Base-by-base conservation (phyloP, 148 eudicot species). In the Spergularia marina region DNA sequence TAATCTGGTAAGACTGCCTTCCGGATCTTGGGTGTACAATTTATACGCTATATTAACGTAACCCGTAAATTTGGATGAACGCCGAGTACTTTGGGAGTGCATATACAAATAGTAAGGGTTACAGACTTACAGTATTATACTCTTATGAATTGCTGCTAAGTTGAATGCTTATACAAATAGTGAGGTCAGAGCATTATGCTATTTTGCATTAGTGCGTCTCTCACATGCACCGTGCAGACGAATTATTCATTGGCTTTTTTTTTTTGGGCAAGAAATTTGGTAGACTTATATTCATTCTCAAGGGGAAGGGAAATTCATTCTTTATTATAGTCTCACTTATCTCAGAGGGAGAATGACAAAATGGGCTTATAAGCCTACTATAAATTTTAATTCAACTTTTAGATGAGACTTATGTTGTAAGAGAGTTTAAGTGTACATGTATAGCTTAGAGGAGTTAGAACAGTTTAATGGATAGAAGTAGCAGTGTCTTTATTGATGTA, bases 1-100 rank as follows among this genome's bases (percentile, higher is more conserved):
- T 17, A 86, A 82, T 83, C 54, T 93, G 94, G 98, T 93, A 76
- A 85, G 92, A 58, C 70, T 53, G 63, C 12, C 51, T 55, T 79
- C 70, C 13, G 34, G 21, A 72, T 74, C 69, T 53, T 69, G 17
- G 10, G 70, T 16, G 69, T 41, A 36, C 59, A 36, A 36, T 8
- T n/a, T 30, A 68, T 69, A 41, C 40, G 23, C 44, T 69, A 52
- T 44, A 12, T 47, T 25, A 10, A 41, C 54, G 59, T 56, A 54
- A 60, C 7, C 39, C 15, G 49, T 52, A 69, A 7, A 51, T 21
- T 17, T 44, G 49, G 20, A 41, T 40, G 70, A 20, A 51, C 60
- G 41, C 5, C 21, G 23, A 66, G 23, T 75, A 77, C 6, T 47
- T 44, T 59, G 12, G 13, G 30, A 66, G n/a, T 44, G 25, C 23